phyloP scores from a whole-genome alignment of 1,139 yeast species.

The Taiozyma sp. region DNA sequence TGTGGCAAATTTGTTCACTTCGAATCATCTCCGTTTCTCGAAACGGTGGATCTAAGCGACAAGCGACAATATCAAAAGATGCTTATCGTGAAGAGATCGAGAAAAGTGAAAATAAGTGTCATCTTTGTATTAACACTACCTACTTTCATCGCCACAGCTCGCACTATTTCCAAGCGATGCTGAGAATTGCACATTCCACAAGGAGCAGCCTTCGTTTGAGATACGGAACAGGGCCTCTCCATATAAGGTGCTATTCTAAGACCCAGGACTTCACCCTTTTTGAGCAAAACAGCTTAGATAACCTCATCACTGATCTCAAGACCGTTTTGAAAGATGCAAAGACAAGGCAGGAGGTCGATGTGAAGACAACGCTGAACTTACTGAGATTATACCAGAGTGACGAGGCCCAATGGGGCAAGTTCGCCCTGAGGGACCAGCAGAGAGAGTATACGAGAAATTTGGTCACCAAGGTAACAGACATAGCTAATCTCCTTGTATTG shows the following conservation, averaged over 20 bases:
- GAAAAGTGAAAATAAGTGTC: neutral
- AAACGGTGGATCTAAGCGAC: neutral
- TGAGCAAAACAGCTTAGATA: slow-evolving; percentile 2
- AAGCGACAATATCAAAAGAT: too few relatives aligned
- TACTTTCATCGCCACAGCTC: neutral
- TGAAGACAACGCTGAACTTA: slow-evolving; percentile 9
- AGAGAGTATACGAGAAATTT: slow-evolving; percentile 46
- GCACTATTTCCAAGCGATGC: neutral
- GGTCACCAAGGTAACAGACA: slow-evolving; percentile 43
- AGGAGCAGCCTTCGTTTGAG: neutral
- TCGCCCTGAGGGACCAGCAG: slow-evolving; percentile 4
- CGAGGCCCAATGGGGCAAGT: slow-evolving; percentile 9
- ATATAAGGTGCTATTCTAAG: neutral
- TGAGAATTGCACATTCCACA: neutral
- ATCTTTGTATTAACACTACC: neutral
- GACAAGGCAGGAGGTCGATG: slow-evolving; percentile 6
- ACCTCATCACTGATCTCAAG: slow-evolving; percentile 7
- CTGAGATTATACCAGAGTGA: slow-evolving; percentile 8
- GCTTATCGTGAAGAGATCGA: neutral
- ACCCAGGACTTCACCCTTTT: slow-evolving; percentile 1
- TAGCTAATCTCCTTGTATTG: slow-evolving; percentile 47
- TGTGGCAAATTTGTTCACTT: too few relatives aligned
- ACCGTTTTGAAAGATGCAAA: neutral
- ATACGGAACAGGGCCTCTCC: neutral
- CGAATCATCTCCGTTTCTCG: neutral